Evolutionary conservation across 2,329 filamentous ascomycete genomes (phyloP), one percentile per base, ranked within the genome.

Genomic region (Lachnellula arida): DNA sequence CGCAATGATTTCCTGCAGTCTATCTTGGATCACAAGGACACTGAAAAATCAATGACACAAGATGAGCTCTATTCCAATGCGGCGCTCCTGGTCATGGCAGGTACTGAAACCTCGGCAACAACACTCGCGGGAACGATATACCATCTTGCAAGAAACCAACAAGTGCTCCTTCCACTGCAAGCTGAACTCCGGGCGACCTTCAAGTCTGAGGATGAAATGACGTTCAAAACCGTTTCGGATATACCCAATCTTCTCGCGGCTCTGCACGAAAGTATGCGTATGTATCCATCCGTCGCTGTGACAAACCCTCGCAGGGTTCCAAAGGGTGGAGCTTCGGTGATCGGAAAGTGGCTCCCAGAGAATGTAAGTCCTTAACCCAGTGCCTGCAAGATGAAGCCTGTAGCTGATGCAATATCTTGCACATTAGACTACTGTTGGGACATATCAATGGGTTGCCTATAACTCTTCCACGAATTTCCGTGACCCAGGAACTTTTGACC

Each of bases 131-230:
- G 57, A 2, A 17, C 53, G 25, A 54, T 49, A 11, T 61, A 54
- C 39, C 43, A 57, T 22, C 64, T 76, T 4, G 54, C 65, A 1
- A 67, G 46, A 3, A 71, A 73, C 42, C 72, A 71, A 0, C 49
- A 63, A 0, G 60, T 56, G 0, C 58, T 73, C 4, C 34, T 65
- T 57, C 72, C 63, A 35, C 48, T 78, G 7, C 64, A 59, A 2
- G 28, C 67, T 0, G 77, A 80, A 62, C 67, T 79, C 1, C 72
- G 75, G 0, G 59, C 64, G 0, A 43, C 66, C 0, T 79, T 78
- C 54, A 54, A 55, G 0, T 59, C 51, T 0, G 65, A 72, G 34
- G 64, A 68, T 0, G 74, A 78, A 4, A 78, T 79, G 49, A 71
- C 63, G n/a, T 56, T 75, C 11, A 55, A 57, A 12, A 64, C 63